Conservation (phyloP, 768 basidiomycete species). For the Pleurotus djamor region DNA sequence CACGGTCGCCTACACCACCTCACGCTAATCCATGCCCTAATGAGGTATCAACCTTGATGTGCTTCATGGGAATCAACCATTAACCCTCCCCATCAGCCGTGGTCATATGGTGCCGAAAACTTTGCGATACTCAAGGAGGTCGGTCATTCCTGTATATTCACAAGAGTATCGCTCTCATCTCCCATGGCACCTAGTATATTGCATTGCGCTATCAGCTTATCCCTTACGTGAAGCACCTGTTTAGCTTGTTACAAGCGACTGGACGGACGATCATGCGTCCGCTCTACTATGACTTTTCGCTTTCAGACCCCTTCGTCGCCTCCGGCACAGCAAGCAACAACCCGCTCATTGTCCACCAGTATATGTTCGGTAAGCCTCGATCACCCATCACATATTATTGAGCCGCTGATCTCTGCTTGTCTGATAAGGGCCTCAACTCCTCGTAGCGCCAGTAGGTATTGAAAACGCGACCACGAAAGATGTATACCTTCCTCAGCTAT, state of each 20-base stretch:
- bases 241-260: slow-evolving; percentile 25
- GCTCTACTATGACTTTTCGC: slow-evolving; percentile 29
- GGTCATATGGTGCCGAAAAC: slow-evolving; percentile 32
- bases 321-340: slow-evolving; percentile 23
- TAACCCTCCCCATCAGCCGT: slow-evolving; percentile 18
- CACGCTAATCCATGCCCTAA: slow-evolving; percentile 31
- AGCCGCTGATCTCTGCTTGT: neutral
- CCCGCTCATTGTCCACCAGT: slow-evolving; percentile 26
- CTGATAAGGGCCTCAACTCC: slow-evolving; percentile 22
- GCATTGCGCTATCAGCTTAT: slow-evolving; percentile 30
- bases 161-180: neutral
- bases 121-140: slow-evolving; percentile 31
- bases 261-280: slow-evolving; percentile 28
- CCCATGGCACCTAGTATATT: slow-evolving; percentile 23
- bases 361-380: slow-evolving; percentile 27
- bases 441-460: slow-evolving; percentile 30
- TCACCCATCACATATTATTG: neutral
- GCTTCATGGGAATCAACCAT: neutral
- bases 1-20: slow-evolving; percentile 15
- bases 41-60: slow-evolving; percentile 16
- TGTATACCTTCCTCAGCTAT: slow-evolving; percentile 25
- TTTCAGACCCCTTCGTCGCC: slow-evolving; percentile 22
- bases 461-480: slow-evolving; percentile 21
- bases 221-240: slow-evolving; percentile 28
- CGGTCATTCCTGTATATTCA: neutral